Evolutionary conservation across 352 stramenopile species (phyloP).

Genomic region (Pythium chondricola): DNA sequence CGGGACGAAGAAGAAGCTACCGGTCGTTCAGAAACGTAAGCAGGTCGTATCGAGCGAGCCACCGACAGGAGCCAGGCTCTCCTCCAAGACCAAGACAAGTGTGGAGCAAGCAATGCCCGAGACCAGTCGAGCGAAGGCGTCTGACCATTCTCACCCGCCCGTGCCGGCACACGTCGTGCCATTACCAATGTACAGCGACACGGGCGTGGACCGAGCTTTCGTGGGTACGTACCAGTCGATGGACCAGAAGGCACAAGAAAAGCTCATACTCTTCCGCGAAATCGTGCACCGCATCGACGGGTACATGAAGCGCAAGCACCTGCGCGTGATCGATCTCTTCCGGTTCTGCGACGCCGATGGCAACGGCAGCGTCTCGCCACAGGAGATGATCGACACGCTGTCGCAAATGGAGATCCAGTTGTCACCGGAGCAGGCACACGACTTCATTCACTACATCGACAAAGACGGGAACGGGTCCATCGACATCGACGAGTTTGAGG

Average conservation of each 20-base stretch:
- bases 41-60: constrained; percentile 1
- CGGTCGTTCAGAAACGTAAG: constrained; percentile 26
- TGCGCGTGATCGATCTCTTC: constrained; percentile 82
- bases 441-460: constrained; percentile 76
- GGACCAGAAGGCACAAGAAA: constrained; percentile 59
- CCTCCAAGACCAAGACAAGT: constrained; percentile 1
- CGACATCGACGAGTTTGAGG: constrained; percentile 83
- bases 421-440: constrained; percentile 46
- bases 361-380: constrained; percentile 68
- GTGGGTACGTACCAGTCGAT: constrained; percentile 53
- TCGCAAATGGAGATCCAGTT: constrained; percentile 83
- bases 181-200: constrained; percentile 7
- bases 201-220: constrained; percentile 34
- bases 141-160: background rate
- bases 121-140: background rate
- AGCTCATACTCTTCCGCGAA: constrained; percentile 61
- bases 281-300: constrained; percentile 76
- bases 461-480: constrained; percentile 81
- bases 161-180: background rate
- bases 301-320: constrained; percentile 81
- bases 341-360: constrained; percentile 79
- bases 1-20: constrained; percentile 17
- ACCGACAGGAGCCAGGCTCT: no score
- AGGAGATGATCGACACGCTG: constrained; percentile 80
- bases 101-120: background rate